Base-by-base conservation (phyloP, 1,284 basidiomycete species). In the Ceratorhiza oryzae-sativae region DNA sequence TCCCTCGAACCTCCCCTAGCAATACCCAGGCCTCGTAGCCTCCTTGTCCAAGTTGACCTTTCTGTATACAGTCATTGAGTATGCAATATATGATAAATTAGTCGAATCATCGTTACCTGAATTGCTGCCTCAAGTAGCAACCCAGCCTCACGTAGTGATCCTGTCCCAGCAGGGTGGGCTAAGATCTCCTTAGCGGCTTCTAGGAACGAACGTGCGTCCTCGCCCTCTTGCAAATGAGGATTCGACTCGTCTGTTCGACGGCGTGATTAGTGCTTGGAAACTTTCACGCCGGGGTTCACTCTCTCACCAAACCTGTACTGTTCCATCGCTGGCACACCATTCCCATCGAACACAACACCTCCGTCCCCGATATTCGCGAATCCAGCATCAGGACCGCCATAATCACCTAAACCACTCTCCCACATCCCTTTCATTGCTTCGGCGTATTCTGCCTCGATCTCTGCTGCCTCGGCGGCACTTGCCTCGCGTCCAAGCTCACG, bases 21-120 rank as follows among this genome's bases (percentile, higher is more conserved):
- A 97, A 83, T 36, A 96, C 89, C 97, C 97, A 99, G 0, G 95
- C 88, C 79, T 97, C 95, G 71, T 91, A 94, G 10, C 91, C 91
- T 8, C 88, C 90, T 77, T 90, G 87, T 48, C 91, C 91, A 8
- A 91, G 82, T 68, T 93, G 89, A 6, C 88, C 89, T 75, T 86
- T 87, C 78, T 92, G 53, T 58, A 46, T 42, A 27, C 9, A 39
- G 45, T 12, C 1, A 32, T 30, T 70, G 15, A 70, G 27, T 32
- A 58, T 18, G 41, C 27, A 56, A 48, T 32, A 45, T 34, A 23
- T 18, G 6, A 9, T 20, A 9, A 32, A 34, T 46, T 45, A 32
- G 46, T 34, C 36, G 25, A 32, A 39, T 20, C 4, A 34, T 62
- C 48, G 12, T 25, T 70, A 70, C 65, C 65, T 70, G 92, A 74